Evolutionary conservation across 371 early-diverging fungal species (phyloP), one percentile per base, ranked within the genome.

Genomic region (Smittium culicis): DNA sequence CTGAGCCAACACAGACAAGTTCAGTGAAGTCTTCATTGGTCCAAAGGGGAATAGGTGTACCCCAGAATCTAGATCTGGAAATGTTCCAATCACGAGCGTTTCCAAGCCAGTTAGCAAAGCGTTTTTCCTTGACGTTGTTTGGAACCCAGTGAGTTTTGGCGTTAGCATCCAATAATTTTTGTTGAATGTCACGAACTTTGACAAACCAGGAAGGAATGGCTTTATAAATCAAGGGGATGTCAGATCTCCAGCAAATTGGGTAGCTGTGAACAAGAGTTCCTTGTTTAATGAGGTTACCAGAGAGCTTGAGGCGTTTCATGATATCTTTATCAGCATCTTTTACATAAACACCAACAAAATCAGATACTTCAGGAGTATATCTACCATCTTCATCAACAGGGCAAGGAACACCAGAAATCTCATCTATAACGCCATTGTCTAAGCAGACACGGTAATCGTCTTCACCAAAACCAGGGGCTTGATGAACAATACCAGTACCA

Each of bases 1-100:
- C 83, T 2, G 97, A 96, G 54, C 99, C 99, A 70, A 99, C 75
- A 77, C 96, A 98, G 31, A 98, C 88, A 56, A 98, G 77, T 80
- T 96, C 98, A 64, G 88, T 81, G 65, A 84, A 86, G 77, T 99
- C 99, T 1, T 92, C 95, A 74, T 87, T 92, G 67, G 85, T 88
- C 99, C 99, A 99, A 62, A 99, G 78, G 32, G 99, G 99, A 62
- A 99, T 94, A 65, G 99, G 99, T 24, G 99, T 99, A 71, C 99
- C 99, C 99, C 99, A 99, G 84, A 94, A 99, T 72, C 99, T 89
- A 81, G 92, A 97, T 77, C 99, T 91, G 54, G 98, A 98, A 55
- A 99, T 84, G 73, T 93, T 91, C 99, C 99, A 99, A 82, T 99
- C 99, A 70, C 94, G 89, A 30, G 98, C 98, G 74, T 92, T 90